Conservation (phyloP, 2,329 filamentous ascomycete genomes). For the Colletotrichum destructivum region DNA sequence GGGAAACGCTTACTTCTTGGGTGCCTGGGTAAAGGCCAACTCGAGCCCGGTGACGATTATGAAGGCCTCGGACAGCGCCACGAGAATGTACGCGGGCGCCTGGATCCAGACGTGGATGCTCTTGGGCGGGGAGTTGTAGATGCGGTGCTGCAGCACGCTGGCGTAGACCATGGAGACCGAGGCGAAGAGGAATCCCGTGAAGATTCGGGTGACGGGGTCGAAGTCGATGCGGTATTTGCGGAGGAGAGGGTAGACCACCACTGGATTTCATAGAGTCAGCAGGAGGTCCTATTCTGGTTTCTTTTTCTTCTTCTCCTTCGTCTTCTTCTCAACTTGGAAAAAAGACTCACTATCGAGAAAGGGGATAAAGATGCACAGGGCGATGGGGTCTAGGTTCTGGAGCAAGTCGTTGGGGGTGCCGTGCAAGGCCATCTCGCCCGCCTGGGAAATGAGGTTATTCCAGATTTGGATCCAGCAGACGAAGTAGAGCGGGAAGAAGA, state of each 20-base stretch:
- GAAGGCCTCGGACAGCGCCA: slow-evolving; percentile 73
- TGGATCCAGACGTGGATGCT: slow-evolving; percentile 69
- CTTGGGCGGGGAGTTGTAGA: slow-evolving; percentile 42
- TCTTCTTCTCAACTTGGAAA: neutral
- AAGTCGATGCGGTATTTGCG: slow-evolving; percentile 45
- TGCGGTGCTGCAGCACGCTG: slow-evolving; percentile 44
- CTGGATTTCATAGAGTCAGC: neutral
- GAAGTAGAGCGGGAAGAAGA: slow-evolving; percentile 57
- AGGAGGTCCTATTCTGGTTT: no score
- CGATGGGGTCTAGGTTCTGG: slow-evolving; percentile 49
- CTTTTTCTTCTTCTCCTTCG: no score
- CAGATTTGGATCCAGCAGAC: slow-evolving; percentile 49
- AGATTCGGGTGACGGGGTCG: slow-evolving; percentile 45
- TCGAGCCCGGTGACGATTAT: slow-evolving; percentile 79
- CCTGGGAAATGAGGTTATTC: slow-evolving; percentile 52
- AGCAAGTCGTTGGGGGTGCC: slow-evolving; percentile 49
- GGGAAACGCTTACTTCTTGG: slow-evolving; percentile 48
- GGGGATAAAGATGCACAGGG: slow-evolving; percentile 48
- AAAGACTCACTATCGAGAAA: slow-evolving; percentile 44
- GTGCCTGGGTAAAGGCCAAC: slow-evolving; percentile 82
- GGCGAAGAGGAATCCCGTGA: slow-evolving; percentile 45
- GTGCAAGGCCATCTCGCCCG: slow-evolving; percentile 45
- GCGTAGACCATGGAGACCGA: slow-evolving; percentile 46
- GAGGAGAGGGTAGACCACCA: slow-evolving; percentile 45
- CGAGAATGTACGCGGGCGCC: slow-evolving; percentile 69